Evolutionary conservation across 768 basidiomycete species (phyloP), one percentile per base, ranked within the genome.

Genomic region (Podaxis sp.): DNA sequence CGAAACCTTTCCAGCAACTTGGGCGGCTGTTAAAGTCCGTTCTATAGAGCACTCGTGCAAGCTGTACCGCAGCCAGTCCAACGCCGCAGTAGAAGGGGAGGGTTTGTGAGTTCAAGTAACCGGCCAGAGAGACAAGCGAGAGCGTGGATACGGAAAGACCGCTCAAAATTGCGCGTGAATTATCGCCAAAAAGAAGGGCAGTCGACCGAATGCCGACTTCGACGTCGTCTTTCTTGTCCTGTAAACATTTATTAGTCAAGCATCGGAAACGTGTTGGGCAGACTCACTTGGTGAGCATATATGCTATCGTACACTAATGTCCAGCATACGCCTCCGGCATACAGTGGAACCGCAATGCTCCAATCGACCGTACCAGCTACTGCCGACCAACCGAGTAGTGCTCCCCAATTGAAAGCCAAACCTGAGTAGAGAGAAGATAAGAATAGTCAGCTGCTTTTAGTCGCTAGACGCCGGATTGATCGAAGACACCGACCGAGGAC

Each of bases 271-370:
- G 40, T 51, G 53, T 57, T 17, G 56, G 26, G n/a, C 33, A 3
- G 22, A 59, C 55, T 33, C 64, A 91, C 94, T 79, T 98, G 96
- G 74, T 99, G 97, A 2, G 97, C 97, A 70, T 99, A 99, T 67
- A 99, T 95, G 54, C 90, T 96, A 69, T 99, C 97, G 71, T 99
- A 99, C 1, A 97, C 92, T 49, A 99, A 83, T 54, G 96, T 96
- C 95, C 96, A 99, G 69, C 87, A 87, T 28, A 95, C 77, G 24
- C 93, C 92, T 7, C 96, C 94, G 1, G 89, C 88, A 70, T 98
- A 99, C 12, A 99, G 82, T 2, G 97, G 94, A 8, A 91, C 75
- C 48, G 91, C 93, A 46, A 96, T 84, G 11, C 72, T 72, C 95
- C 94, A 96, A 70, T 96, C 80, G 2, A 89, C 87, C 1, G 81